Base-by-base conservation (phyloP, 257 asterid genomes). In the Solanum stenotomum region DNA sequence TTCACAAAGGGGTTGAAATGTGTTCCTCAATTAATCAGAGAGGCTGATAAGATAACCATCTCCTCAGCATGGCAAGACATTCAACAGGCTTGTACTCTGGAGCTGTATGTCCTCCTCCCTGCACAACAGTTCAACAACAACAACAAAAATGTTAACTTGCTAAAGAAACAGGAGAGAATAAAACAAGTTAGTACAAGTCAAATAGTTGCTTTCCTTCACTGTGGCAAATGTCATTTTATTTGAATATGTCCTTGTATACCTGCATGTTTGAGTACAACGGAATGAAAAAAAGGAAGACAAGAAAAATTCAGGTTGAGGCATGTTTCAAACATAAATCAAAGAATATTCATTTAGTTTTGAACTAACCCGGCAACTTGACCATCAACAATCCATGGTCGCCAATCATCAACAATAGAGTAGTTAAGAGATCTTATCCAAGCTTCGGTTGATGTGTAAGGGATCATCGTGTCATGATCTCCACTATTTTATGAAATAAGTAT, bases 61-160 rank as follows among this genome's bases (percentile, higher is more conserved):
- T 90, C 59, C 78, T 63, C 18, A 90, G 84, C 92, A 90, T 87
- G 38, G 90, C 89, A 27, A 44, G 70, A 78, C 91, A 89, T 89
- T 89, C 88, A 37, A 70, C 78, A 52, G 90, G 91, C 56, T 44
- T 87, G 87, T 85, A 90, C 86, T 85, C 92, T 18, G 91, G 92
- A 49, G 91, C 89, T 31, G 91, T 90, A 65, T 90, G 92, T 31
- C 92, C 92, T 35, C 89, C 92, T 89, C 91, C 92, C 91, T 89
- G 85, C 42, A 42, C 29, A 70, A 49, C 14, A 78, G 35, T 40
- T 78, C 20, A 67, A 61, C 29, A 68, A 29, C 11, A 25, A n/a
- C 10, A 25, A 20, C 46, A 23, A 40, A n/a, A 78, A 25, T 25
- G 25, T 78, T 78, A 25, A 42, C 85, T 78, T 40, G 3, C 84